Evolutionary conservation across 257 asterid genomes (phyloP), one percentile per base, ranked within the genome.

Genomic region (Hygrophila difformis): DNA sequence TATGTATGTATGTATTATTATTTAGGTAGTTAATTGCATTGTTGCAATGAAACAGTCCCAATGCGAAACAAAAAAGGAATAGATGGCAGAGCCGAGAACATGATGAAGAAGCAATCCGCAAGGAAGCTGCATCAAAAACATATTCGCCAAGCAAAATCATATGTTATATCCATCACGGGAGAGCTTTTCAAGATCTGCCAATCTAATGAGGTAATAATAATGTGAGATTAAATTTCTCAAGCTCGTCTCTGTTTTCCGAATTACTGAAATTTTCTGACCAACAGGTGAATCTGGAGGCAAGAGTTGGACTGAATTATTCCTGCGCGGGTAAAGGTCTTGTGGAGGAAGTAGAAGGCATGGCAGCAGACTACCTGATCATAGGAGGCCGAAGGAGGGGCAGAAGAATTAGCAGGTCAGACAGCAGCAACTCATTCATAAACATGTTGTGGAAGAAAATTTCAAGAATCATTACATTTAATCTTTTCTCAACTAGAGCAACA

Each of bases 271-370:
- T 39, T 49, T 6, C 17, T 13, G 8, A 44, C 38, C 33, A 20
- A 31, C 70, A 85, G 94, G 92, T 81, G 5, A 63, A 68, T 62
- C 65, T 85, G 80, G 95, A 81, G 51, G 95, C 85, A 9, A 64
- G 93, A 61, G 77, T 85, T 24, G 91, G 83, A 44, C 56, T 72
- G 47, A 66, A 66, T 62, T 65, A 66, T 62, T 65, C 85, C 2
- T 63, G 61, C 37, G 51, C 72, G 16, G 87, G 83, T 10, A 77
- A 49, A 53, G 94, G 87, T 3, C 68, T 85, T 11, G 31, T 61
- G 2, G 78, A 67, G 31, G 95, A 81, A 60, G 82, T 79, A 17
- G 74, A 67, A 63, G 60, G 12, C 58, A 71, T 64, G 64, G 58
- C 50, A 23, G 87, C 88, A 28, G 82, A 85, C 61, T 78, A 63